A percentile compares a stretch with the other conserved stretches of the same genome.
Evolutionary conservation across 2,329 filamentous ascomycete species (phyloP).

Genomic region (Alternaria novae-zelandiae): DNA sequence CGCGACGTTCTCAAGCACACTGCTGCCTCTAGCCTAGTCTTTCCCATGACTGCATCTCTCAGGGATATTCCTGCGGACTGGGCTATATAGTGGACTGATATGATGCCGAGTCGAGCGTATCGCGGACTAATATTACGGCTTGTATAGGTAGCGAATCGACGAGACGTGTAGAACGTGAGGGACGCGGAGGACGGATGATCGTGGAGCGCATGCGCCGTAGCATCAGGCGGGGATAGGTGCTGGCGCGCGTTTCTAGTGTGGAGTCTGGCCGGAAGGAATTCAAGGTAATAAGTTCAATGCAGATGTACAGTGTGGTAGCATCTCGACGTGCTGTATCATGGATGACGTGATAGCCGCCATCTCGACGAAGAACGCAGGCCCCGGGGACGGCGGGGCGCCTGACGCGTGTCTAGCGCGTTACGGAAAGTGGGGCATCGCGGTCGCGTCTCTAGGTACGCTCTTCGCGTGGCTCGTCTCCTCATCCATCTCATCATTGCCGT

Average conservation of each 20-base stretch:
- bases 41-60: background rate
- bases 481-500: background rate
- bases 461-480: background rate
- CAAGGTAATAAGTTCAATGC: background rate
- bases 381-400: background rate
- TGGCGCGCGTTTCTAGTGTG: background rate
- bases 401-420: background rate
- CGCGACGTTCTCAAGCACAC: background rate
- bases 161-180: background rate
- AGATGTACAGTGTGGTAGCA: background rate
- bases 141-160: background rate
- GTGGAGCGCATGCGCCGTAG: background rate
- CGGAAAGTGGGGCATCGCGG: background rate
- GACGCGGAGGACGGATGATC: background rate
- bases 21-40: background rate
- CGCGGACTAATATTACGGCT: background rate
- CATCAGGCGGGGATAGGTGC: background rate
- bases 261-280: background rate
- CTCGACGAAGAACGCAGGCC: background rate
- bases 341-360: background rate
- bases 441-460: background rate
- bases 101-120: background rate
- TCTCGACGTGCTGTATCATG: background rate
- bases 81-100: background rate
- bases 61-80: background rate